A percentile compares a stretch with the other conserved stretches of the same genome.
These are phyloP conservation scores for Diversispora eburnea DNA, from an alignment of 192 early-diverging fungal genomes.

Conservation along the genomic window DNA sequence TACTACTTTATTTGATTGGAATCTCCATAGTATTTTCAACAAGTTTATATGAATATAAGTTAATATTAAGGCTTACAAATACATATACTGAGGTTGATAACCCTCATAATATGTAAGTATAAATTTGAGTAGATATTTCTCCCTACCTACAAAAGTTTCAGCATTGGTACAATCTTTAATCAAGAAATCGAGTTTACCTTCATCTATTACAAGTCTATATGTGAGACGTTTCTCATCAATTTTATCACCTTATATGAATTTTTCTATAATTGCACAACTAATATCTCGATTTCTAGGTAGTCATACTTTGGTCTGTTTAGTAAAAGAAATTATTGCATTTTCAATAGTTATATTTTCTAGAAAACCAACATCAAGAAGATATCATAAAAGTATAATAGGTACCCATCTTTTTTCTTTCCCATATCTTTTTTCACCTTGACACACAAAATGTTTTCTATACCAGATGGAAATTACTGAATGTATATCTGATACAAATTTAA, in stretches of 20 bases:
- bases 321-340: conserved; percentile 15
- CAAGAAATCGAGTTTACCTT: conserved; percentile 17
- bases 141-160: conserved; percentile 6
- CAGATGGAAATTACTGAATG: conserved; percentile 4
- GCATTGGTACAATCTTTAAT: conserved; percentile 2
- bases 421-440: not conserved
- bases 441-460: conserved; percentile 14
- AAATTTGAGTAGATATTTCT: conserved; percentile 6
- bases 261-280: conserved; percentile 19
- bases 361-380: conserved; percentile 1
- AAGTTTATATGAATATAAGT: conserved; percentile 5
- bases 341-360: not conserved
- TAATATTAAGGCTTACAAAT: conserved; percentile 6
- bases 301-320: conserved; percentile 19
- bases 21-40: conserved; percentile 8
- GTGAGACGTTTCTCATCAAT: conserved; percentile 7
- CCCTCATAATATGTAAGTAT: conserved; percentile 12
- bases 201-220: not conserved
- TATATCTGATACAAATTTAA: conserved; percentile 11
- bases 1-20: conserved; percentile 6
- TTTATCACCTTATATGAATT: conserved; percentile 9
- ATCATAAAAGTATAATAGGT: conserved; percentile 12
- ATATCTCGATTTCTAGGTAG: conserved; percentile 16
- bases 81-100: not conserved
- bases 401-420: not conserved